Conservation (phyloP, 2,329 filamentous ascomycete genomes). For the Xylaria sp. region DNA sequence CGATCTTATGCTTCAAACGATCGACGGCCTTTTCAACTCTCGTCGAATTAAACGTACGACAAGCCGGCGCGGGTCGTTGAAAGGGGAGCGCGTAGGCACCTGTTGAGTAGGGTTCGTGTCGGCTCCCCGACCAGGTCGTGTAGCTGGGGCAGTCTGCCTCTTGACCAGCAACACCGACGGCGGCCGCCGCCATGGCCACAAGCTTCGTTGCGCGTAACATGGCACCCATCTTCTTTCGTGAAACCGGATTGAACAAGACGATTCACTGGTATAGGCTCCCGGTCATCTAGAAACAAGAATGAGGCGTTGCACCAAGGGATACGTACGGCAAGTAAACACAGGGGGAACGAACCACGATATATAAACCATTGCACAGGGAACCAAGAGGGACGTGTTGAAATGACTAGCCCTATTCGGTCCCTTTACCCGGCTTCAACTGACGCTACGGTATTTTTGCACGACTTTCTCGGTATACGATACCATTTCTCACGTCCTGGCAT, state of each 20-base stretch:
- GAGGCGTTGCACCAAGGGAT: background rate
- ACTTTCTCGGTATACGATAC: background rate
- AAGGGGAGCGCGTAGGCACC: constrained; percentile 32
- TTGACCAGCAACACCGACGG: constrained; percentile 3
- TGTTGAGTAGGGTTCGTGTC: constrained; percentile 30
- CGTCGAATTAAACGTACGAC: constrained; percentile 66
- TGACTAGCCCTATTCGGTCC: background rate
- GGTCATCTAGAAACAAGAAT: background rate
- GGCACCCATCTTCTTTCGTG: background rate
- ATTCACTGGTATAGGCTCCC: background rate
- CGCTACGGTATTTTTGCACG: background rate
- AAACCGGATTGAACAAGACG: background rate
- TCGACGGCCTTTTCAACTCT: constrained; percentile 64
- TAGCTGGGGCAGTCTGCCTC: constrained; percentile 29
- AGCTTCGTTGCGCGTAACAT: constrained; percentile 13
- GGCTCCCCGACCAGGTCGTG: constrained; percentile 27
- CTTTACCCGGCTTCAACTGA: background rate
- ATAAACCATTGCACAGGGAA: background rate
- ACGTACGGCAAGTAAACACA: background rate
- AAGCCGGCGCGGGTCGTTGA: constrained; percentile 56
- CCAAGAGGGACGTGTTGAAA: background rate
- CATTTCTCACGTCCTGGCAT: background rate
- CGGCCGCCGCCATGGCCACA: constrained; percentile 2
- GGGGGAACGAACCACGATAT: background rate
- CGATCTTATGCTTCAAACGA: constrained; percentile 36